Evolutionary conservation across 2,329 filamentous ascomycete genomes (phyloP).

Genomic region (Simplicillium sp.): DNA sequence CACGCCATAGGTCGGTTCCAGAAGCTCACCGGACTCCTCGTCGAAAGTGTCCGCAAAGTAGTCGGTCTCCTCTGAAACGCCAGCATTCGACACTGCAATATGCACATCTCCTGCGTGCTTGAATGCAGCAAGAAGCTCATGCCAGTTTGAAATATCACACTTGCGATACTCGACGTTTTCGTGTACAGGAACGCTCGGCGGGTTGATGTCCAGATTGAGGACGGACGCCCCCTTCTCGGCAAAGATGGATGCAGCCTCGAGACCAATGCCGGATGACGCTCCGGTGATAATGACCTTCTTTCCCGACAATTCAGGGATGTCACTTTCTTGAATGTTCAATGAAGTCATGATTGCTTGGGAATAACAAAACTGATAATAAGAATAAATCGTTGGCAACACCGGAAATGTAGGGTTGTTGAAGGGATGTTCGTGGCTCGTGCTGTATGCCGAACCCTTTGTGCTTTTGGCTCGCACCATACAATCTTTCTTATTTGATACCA

Average conservation of each 20-base stretch:
- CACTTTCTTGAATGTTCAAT: neutral
- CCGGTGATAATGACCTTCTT: neutral
- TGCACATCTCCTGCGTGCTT: conserved; percentile 14
- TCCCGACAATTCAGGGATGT: neutral
- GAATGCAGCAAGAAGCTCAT: conserved; percentile 14
- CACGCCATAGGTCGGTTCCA: conserved; percentile 16
- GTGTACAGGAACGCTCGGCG: conserved; percentile 6
- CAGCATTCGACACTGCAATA: conserved; percentile 24
- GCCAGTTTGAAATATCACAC: conserved; percentile 20
- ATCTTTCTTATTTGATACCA: too few species aligned
- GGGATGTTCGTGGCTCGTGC: too few species aligned
- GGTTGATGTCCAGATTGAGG: conserved; percentile 16
- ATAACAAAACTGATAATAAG: too few species aligned
- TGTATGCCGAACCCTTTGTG: too few species aligned
- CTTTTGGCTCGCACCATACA: too few species aligned
- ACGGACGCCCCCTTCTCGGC: conserved; percentile 16
- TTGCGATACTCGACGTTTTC: conserved; percentile 11
- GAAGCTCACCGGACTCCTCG: conserved; percentile 14
- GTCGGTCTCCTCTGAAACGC: conserved; percentile 17
- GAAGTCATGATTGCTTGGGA: neutral
- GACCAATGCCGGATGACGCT: conserved; percentile 19
- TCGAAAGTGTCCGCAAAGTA: conserved; percentile 22
- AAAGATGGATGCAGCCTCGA: conserved; percentile 19
- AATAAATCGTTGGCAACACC: too few species aligned
- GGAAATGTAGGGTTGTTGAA: too few species aligned